These are phyloP conservation scores for Calocybe cyanea DNA, from an alignment of 768 basidiomycete species.

Conservation along the genomic window DNA sequence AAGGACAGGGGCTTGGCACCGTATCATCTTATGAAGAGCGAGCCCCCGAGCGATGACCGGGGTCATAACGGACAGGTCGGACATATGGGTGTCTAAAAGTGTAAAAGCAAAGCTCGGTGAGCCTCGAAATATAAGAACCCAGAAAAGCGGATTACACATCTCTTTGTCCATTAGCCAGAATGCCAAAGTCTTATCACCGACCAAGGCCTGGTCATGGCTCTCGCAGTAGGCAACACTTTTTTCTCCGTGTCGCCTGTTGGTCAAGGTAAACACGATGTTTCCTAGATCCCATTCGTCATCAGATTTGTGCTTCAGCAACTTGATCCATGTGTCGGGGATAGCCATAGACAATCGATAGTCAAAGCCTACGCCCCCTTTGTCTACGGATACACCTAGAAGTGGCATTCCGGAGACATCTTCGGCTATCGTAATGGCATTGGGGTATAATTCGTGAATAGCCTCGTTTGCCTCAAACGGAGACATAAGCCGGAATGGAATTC, in stretches of 20 bases:
- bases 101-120: constrained; percentile 4
- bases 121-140: background rate
- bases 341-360: constrained; percentile 99
- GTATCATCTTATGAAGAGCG: constrained; percentile 95
- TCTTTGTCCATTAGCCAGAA: constrained; percentile 99
- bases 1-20: constrained; percentile 39
- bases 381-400: constrained; percentile 75
- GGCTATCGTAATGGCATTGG: constrained; percentile 83
- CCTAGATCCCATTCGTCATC: constrained; percentile 89
- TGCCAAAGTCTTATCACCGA: constrained; percentile 97
- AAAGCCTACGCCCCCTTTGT: constrained; percentile 89
- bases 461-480: constrained; percentile 74
- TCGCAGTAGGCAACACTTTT: constrained; percentile 92
- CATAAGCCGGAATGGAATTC: background rate
- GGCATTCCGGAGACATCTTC: constrained; percentile 99
- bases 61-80: constrained; percentile 77
- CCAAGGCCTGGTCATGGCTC: constrained; percentile 96
- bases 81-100: constrained; percentile 85
- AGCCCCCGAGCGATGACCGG: constrained; percentile 85
- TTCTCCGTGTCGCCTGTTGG: constrained; percentile 85
- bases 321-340: constrained; percentile 99
- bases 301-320: constrained; percentile 86
- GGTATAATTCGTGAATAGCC: constrained; percentile 78
- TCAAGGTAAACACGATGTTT: constrained; percentile 85
- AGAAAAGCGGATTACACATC: constrained; percentile 72